phyloP scores from a whole-genome alignment of 345 rosid species.

The Camelina laxa region DNA sequence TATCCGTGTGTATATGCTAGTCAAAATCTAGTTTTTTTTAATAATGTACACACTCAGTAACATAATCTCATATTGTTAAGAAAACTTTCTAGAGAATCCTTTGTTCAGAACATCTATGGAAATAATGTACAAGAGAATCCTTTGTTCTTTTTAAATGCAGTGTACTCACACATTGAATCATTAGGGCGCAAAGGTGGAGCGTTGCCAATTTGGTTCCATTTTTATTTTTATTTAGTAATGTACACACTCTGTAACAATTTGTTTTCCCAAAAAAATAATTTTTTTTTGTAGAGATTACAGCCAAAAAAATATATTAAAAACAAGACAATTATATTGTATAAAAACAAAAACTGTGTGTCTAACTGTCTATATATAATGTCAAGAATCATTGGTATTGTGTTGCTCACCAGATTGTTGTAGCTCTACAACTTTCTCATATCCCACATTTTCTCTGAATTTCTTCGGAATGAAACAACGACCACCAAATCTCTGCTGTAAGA shows the following conservation, averaged over 20 bases:
- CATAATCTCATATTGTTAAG: too few relatives aligned
- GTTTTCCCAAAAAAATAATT: neutral
- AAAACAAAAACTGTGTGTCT: slow-evolving; percentile 13
- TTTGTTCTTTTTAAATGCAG: neutral
- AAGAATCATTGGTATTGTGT: slow-evolving; percentile 32
- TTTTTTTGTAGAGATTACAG: slow-evolving; percentile 1
- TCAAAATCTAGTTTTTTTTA: too few relatives aligned
- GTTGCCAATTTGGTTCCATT: neutral
- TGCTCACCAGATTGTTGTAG: slow-evolving; percentile 31
- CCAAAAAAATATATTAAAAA: neutral
- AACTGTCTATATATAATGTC: neutral
- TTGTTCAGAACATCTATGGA: neutral
- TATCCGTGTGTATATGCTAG: too few relatives aligned
- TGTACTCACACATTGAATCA: neutral
- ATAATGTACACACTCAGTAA: too few relatives aligned
- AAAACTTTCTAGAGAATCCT: too few relatives aligned
- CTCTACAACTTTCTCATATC: slow-evolving; percentile 68
- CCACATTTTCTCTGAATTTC: slow-evolving; percentile 54
- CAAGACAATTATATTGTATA: slow-evolving; percentile 1
- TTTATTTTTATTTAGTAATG: too few relatives aligned
- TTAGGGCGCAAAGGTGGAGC: neutral
- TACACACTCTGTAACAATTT: slow-evolving; percentile 18
- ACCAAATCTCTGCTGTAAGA: slow-evolving; percentile 75
- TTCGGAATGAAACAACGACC: slow-evolving; percentile 66
- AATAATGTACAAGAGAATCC: neutral